phyloP scores from a whole-genome alignment of 73 alveolate genomes.

The Paramecium bursaria region DNA sequence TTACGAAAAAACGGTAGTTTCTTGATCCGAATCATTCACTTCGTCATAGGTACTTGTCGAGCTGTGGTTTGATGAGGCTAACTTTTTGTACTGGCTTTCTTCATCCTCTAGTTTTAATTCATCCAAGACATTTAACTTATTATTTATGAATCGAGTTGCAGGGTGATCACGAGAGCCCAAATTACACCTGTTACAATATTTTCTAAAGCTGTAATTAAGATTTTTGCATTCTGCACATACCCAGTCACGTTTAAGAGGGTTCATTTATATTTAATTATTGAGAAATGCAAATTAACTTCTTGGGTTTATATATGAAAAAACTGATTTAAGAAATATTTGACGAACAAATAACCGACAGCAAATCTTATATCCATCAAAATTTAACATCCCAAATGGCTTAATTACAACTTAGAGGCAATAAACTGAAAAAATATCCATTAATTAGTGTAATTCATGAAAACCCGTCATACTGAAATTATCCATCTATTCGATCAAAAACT shows the following conservation, averaged over 20 bases:
- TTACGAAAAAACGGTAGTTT: constrained; percentile 47
- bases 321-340: not conserved
- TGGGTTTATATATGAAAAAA: constrained; percentile 42
- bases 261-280: constrained; percentile 2
- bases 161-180: constrained; percentile 44
- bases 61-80: constrained; percentile 31
- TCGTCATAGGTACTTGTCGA: constrained; percentile 41
- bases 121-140: not conserved
- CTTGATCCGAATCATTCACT: not conserved
- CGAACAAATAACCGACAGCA: too few species aligned
- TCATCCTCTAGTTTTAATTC: constrained; percentile 1
- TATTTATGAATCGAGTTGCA: constrained; percentile 52
- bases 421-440: too few species aligned
- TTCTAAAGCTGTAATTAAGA: constrained; percentile 88
- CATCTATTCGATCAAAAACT: too few species aligned
- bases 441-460: too few species aligned
- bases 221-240: constrained; percentile 85
- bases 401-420: too few species aligned
- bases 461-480: too few species aligned
- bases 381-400: too few species aligned
- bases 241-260: constrained; percentile 88
- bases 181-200: constrained; percentile 89
- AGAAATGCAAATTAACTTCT: not conserved
- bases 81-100: too few species aligned
- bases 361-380: too few species aligned